Conservation (phyloP, 805 yeast genomes). For the Pichia scutulata region DNA sequence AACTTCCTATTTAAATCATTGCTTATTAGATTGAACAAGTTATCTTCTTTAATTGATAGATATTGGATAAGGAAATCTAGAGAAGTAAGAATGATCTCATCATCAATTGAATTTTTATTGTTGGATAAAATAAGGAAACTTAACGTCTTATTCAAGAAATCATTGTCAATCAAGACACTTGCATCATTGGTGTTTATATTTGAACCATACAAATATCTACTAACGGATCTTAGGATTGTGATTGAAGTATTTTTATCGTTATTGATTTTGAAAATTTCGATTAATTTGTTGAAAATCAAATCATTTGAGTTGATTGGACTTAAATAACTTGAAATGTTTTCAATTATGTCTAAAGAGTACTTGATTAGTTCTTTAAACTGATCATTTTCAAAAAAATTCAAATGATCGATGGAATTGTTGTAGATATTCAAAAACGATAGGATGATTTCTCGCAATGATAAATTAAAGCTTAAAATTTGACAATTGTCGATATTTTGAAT, state of each 20-base stretch:
- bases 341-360: slow-evolving; percentile 72
- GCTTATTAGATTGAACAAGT: slow-evolving; percentile 46
- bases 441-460: slow-evolving; percentile 30
- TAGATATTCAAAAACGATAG: slow-evolving; percentile 38
- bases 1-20: slow-evolving; percentile 41
- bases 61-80: slow-evolving; percentile 81
- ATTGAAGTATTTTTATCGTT: slow-evolving; percentile 66
- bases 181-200: slow-evolving; percentile 29
- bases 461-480: slow-evolving; percentile 56
- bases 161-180: slow-evolving; percentile 39
- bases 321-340: slow-evolving; percentile 74
- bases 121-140: slow-evolving; percentile 46
- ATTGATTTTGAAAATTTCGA: slow-evolving; percentile 40
- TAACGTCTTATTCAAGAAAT: slow-evolving; percentile 45
- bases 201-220: slow-evolving; percentile 68
- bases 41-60: slow-evolving; percentile 40
- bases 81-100: slow-evolving; percentile 66
- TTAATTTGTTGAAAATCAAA: slow-evolving; percentile 50
- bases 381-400: slow-evolving; percentile 15
- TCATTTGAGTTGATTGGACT: slow-evolving; percentile 70
- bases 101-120: slow-evolving; percentile 35
- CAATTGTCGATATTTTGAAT: slow-evolving; percentile 81
- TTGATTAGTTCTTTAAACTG: slow-evolving; percentile 51
- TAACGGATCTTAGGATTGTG: slow-evolving; percentile 64
- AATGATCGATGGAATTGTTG: slow-evolving; percentile 14